phyloP scores from a whole-genome alignment of 176 grass and related monocot species.

The Rhynchospora pubera region DNA sequence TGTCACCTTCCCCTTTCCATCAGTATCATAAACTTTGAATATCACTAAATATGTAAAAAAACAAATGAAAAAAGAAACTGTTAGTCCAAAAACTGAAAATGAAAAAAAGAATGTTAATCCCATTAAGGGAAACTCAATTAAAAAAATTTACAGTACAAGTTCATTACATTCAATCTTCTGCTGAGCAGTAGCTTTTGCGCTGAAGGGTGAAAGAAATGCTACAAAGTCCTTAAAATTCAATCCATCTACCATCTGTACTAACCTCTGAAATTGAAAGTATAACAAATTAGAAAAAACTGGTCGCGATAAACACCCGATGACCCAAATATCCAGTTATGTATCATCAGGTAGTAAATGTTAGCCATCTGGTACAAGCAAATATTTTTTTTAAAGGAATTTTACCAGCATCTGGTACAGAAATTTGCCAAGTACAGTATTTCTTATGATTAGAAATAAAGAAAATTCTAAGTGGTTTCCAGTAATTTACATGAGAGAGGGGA shows the following conservation, averaged over 20 bases:
- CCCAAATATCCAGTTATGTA: background rate
- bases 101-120: background rate
- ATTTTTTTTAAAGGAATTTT: background rate
- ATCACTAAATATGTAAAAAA: constrained; percentile 42
- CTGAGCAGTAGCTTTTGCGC: constrained; percentile 31
- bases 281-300: background rate
- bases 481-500: constrained; percentile 68
- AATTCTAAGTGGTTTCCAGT: background rate
- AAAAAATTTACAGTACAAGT: background rate
- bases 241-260: constrained; percentile 78
- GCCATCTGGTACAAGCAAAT: background rate
- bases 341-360: background rate
- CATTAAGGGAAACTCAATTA: background rate
- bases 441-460: background rate
- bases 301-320: background rate
- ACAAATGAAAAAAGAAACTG: background rate
- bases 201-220: constrained; percentile 71
- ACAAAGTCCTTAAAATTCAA: constrained; percentile 80
- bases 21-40: constrained; percentile 73
- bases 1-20: constrained; percentile 65
- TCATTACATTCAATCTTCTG: constrained; percentile 58
- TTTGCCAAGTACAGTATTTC: background rate
- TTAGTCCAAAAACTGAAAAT: background rate
- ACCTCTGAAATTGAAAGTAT: constrained; percentile 34
- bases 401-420: background rate